Conservation (phyloP, 257 asterid genomes). For the Capsicum baccatum region DNA sequence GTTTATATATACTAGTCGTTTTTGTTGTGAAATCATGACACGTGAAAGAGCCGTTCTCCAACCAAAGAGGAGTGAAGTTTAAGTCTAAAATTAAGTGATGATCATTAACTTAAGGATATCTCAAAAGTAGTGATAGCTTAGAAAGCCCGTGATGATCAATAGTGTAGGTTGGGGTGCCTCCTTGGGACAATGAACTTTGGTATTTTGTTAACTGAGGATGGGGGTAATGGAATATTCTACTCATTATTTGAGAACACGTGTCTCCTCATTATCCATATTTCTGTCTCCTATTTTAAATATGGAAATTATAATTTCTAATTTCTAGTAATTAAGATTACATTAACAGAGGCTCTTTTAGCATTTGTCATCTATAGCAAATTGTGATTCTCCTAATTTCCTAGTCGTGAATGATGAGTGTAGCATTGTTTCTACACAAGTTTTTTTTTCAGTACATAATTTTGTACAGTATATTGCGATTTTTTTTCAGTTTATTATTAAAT, state of each 20-base stretch:
- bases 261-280: not conserved
- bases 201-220: not conserved
- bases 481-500: not conserved
- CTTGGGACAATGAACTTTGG: not conserved
- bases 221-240: not conserved
- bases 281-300: not conserved
- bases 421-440: not conserved
- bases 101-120: conserved; percentile 11
- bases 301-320: not conserved
- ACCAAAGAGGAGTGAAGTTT: not conserved
- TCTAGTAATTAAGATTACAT: not conserved
- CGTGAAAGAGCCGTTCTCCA: not conserved
- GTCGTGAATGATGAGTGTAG: not conserved
- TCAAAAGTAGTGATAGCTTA: not conserved
- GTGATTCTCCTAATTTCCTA: not conserved
- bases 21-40: not conserved
- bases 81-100: not conserved
- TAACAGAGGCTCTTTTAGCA: not conserved
- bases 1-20: not conserved
- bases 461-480: not conserved
- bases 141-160: not conserved
- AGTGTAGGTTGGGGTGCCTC: not conserved
- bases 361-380: not conserved
- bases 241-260: not conserved
- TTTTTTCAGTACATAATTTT: not conserved